Base-by-base conservation (phyloP, 1,284 basidiomycete genomes). In the Exobasidium cylindrosporum region DNA sequence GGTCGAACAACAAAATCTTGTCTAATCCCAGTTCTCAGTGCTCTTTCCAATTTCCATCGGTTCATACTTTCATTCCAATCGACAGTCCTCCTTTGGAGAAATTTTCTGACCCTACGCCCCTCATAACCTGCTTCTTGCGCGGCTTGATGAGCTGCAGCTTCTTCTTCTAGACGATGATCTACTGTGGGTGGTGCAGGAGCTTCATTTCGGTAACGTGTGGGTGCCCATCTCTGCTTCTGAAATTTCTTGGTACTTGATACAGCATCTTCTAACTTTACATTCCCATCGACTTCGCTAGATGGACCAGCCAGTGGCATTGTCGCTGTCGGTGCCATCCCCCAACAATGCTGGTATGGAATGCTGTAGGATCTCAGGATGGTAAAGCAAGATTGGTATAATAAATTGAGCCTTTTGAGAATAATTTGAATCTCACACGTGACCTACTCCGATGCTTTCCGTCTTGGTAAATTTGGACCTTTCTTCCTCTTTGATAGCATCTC, bases 41-140 rank as follows among this genome's bases (percentile, higher is more conserved):
- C 2, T 83, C 89, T 67, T 74, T 93, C 91, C 82, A 92, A 80
- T 57, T 84, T 81, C 89, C 89, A 95, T 66, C 90, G 85, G 17
- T 89, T 89, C 78, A 95, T 84, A 1, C 88, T 87, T 28, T 92
- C 92, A 72, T 90, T 90, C 77, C 93, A 96, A 81, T 97, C 95
- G 13, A 97, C 92, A 14, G 95, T 97, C 79, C 92, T 83, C 63
- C 95, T 83, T 23, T 95, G 93, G 70, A 92, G 85, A 60, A 92
- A 92, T 82, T 93, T 92, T 83, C 92, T 91, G 66, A 91, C 84
- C 4, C 84, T 81, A 86, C 92, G 32, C 84, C 89, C 76, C 88
- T 90, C 71, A 67, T 69, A 79, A 30, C 69, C 80, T 58, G 67
- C 73, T 21, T 66, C 73, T 45, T 73, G 68, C 60, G 80, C 69